Base-by-base conservation (phyloP, 257 asterid genomes). In the Anisodus tanguticus region DNA sequence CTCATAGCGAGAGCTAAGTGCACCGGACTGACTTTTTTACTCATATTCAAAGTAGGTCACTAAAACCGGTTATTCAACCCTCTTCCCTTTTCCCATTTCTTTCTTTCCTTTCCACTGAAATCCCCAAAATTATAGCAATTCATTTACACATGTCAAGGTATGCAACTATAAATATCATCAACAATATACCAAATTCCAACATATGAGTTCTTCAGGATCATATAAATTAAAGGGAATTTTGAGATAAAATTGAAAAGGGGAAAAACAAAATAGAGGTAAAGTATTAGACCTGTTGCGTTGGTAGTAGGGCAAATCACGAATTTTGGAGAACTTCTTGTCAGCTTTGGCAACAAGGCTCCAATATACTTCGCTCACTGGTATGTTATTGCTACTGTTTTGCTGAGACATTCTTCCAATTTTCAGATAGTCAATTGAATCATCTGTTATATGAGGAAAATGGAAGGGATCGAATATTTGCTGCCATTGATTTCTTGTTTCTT, bases 301-400 rank as follows among this genome's bases (percentile, higher is more conserved):
- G 85, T 96, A 93, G 86, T 92, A 94, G 13, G 98, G 98, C 87
- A 94, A 92, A 90, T 96, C 98, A 15, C 98, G 93, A 89, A 96
- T 96, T 94, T 96, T 93, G 26, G 98, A 93, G 89, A 96, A 94
- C 83, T 96, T 96, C 92, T 93, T 96, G 88, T 96, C 98, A 83
- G 98, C 99, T 87, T 96, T 96, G 84, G 98, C 97, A 74, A 93
- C 99, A 87, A 96, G 90, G 55, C 91, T 67, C 98, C 98, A 95
- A 88, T 94, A 96, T 26, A 90, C 91, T 91, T 96, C 98, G 90
- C 83, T 93, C 87, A 93, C 97, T 66, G 98, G 98, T 86, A 96
- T 79, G 55, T 37, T 84, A 70, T 41, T 82, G n/a, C 83, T 63
- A 39, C 41, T 80, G 47, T 81, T 49, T 69, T 81, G 93, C 88